Evolutionary conservation across 2,329 filamentous ascomycete genomes (phyloP), one percentile per base, ranked within the genome.

Genomic region (Aureobasidium lini): DNA sequence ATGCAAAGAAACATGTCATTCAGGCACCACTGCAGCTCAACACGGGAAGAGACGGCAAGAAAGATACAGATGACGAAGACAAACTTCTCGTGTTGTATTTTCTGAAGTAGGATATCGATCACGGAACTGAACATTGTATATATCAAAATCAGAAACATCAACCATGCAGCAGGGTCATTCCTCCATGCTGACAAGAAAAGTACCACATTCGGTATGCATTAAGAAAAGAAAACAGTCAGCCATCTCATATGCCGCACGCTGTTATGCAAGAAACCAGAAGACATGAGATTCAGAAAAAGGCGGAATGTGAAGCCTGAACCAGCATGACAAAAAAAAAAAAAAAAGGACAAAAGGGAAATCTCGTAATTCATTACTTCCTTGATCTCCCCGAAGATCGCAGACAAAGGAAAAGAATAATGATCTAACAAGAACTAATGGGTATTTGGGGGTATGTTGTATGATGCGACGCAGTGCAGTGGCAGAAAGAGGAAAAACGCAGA

Each of bases 321-420:
- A n/a, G 28, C 11, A 16, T 15, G 10, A 37, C 4, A 37, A 23
- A 4, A 18, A 50, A 6, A 23, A 34, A 23, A 37, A 18, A 50
- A 16, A 28, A 43, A 39, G 31, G 23, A n/a, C 29, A 18, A 53
- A 13, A 42, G 18, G 29, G 31, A 44, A 10, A 58, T 49, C 28
- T 49, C 54, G 36, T 58, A 23, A 58, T 49, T 58, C 54, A 49
- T 58, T 40, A 31, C 54, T 40, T 37, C 13, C 44, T 36, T 28
- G 4, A 6, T 46, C 23, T n/a, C 32, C 10, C 16, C 1, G 18
- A 34, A 8, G 31, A 23, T 18, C 3, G 28, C 4, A 13, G 29
- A 9, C 9, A 6, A 18, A 58, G 36, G 18, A 49, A 49, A 56
- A 28, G 23, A 16, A 43, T 13, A 42, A 37, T n/a, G 37, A 28